phyloP scores from a whole-genome alignment of 2,329 filamentous ascomycete species.

The Colletotrichum liaoningense region DNA sequence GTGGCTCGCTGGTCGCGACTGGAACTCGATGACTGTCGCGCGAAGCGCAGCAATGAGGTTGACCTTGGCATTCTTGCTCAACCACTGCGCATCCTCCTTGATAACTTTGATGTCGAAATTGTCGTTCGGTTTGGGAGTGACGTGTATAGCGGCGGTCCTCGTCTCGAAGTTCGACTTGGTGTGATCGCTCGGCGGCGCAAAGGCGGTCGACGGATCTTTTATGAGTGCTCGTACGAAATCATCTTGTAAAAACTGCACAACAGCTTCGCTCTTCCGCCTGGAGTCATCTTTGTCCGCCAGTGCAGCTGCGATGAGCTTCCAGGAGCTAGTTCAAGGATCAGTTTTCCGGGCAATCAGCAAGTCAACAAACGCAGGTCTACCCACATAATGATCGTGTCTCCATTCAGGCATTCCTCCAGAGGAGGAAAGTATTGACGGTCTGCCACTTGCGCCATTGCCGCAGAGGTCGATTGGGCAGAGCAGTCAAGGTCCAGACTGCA shows the following conservation, averaged over 20 bases:
- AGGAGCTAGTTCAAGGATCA: constrained; percentile 60
- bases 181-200: constrained; percentile 69
- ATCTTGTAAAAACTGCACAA: constrained; percentile 79
- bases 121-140: constrained; percentile 74
- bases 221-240: constrained; percentile 76
- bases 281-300: constrained; percentile 67
- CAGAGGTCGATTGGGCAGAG: constrained; percentile 45
- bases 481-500: constrained; percentile 34
- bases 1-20: constrained; percentile 79
- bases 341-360: constrained; percentile 16
- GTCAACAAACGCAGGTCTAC: constrained; percentile 47
- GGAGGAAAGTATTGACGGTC: constrained; percentile 84
- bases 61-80: constrained; percentile 81
- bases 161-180: constrained; percentile 82
- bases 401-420: constrained; percentile 85
- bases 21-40: constrained; percentile 84
- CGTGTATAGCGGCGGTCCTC: constrained; percentile 87
- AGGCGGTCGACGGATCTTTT: constrained; percentile 75
- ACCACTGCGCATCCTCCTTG: constrained; percentile 87
- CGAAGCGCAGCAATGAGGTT: constrained; percentile 87
- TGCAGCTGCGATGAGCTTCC: constrained; percentile 69
- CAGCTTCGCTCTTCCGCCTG: constrained; percentile 62
- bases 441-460: constrained; percentile 77
- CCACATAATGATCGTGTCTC: constrained; percentile 84
- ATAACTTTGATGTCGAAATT: constrained; percentile 81